Percentiles rank a stretch among this genome's conserved stretches.
phyloP scores from a whole-genome alignment of 768 basidiomycete species.

The Omphalotus guepiniiformis region DNA sequence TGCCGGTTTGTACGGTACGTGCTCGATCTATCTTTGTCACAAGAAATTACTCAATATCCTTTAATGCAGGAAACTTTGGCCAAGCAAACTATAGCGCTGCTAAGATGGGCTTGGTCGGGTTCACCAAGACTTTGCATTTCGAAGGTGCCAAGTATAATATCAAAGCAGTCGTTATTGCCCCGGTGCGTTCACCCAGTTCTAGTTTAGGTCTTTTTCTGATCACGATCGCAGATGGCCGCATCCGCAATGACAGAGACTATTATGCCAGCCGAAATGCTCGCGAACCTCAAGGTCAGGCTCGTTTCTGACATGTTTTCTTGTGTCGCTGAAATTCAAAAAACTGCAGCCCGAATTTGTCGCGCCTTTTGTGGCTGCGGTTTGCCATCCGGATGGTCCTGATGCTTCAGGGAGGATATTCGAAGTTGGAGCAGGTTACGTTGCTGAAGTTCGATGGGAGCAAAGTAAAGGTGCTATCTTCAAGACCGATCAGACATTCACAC shows the following conservation, averaged over 20 bases:
- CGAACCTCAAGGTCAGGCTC: conserved; percentile 65
- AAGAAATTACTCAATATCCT: background rate
- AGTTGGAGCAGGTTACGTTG: conserved; percentile 87
- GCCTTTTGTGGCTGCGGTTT: conserved; percentile 85
- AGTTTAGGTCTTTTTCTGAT: background rate
- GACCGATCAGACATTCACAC: conserved; percentile 87
- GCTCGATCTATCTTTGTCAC: background rate
- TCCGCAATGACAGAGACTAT: conserved; percentile 94
- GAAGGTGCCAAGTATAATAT: conserved; percentile 94
- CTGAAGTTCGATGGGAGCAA: conserved; percentile 92
- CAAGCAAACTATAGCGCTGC: conserved; percentile 98
- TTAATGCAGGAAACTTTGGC: conserved; percentile 77
- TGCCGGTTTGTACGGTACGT: conserved; percentile 85
- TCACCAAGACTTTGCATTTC: conserved; percentile 88
- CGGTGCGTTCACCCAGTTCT: conserved; percentile 45
- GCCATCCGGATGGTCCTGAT: conserved; percentile 79
- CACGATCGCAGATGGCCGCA: conserved; percentile 69
- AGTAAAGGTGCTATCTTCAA: conserved; percentile 86
- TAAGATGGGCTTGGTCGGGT: conserved; percentile 92
- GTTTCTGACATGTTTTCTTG: conserved; percentile 3
- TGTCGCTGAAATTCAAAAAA: conserved; percentile 9
- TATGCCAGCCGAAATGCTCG: conserved; percentile 92
- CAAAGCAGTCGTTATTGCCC: conserved; percentile 82
- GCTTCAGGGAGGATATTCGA: conserved; percentile 85
- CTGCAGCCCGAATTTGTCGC: conserved; percentile 84